Evolutionary conservation across 2,329 filamentous ascomycete species (phyloP), one percentile per base, ranked within the genome.

Genomic region (Xylaria hypoxylon): DNA sequence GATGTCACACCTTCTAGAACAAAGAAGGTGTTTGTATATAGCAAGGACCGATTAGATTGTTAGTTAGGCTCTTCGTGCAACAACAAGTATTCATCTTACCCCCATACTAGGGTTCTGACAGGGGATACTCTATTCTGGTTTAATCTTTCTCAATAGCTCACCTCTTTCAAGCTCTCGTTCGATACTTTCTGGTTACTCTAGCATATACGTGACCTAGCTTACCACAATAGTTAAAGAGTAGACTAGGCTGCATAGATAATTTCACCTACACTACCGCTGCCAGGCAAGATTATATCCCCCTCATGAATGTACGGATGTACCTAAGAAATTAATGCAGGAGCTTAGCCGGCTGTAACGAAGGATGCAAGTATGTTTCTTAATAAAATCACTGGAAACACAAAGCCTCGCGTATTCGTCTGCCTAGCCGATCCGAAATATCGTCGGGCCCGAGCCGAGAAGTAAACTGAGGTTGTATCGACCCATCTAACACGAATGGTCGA

Each of bases 291-390:
- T 38, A 51, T 38, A 35, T 2, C 11, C 10, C 15, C 19, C 15
- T 1, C 26, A 28, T 7, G 17, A 51, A 11, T 19, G 24, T 22
- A 53, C 22, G 7, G 17, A 51, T 2, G 17, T 26, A 45, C 15
- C 22, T 42, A 53, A 28, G n/a, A 51, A 33, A 52, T 60, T 3
- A 50, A 64, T 33, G 57, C 19, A n/a, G n/a, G 52, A 40, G 13
- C 24, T 31, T 44, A 53, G 11, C 33, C 28, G 40, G n/a, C 10
- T 45, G 31, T 6, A 55, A 58, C 28, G 5, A 26, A 56, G 40
- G 26, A 6, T 31, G 31, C 7, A 40, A 22, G 7, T 2, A 15
- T 22, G 28, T 2, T 38, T 38, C 15, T 6, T 42, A 17, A 10
- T 38, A 3, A 33, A 24, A 42, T 19, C 19, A 53, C 19, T 15